A percentile compares a stretch with the other conserved stretches of the same genome.
These are phyloP conservation scores for Phytophthora lateralis DNA, from an alignment of 352 stramenopile species.

Conservation along the genomic window DNA sequence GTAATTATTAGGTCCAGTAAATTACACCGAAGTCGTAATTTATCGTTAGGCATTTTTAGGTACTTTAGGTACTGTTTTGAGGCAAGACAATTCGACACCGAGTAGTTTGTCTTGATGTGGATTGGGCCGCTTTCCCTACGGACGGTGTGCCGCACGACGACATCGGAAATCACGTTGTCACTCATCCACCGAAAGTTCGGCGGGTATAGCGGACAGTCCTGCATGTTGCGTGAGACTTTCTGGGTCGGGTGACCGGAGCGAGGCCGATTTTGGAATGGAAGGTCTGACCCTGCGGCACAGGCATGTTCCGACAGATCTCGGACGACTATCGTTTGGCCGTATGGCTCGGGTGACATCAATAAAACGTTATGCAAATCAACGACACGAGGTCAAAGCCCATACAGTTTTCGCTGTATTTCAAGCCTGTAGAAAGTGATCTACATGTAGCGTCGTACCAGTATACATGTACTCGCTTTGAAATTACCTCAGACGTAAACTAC, in stretches of 20 bases:
- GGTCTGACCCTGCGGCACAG: too few relatives aligned
- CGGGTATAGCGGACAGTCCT: background rate
- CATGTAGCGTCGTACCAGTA: too few relatives aligned
- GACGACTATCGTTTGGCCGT: background rate
- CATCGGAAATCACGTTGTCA: background rate
- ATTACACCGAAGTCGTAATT: too few relatives aligned
- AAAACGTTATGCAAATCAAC: background rate
- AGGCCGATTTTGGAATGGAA: background rate
- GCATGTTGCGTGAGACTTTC: background rate
- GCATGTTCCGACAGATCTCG: background rate
- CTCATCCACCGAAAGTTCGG: background rate
- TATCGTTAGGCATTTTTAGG: too few relatives aligned
- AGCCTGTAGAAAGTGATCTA: too few relatives aligned
- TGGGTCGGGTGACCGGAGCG: background rate
- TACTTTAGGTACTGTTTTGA: too few relatives aligned
- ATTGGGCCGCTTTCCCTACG: background rate
- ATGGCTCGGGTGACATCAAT: background rate
- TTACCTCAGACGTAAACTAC: too few relatives aligned
- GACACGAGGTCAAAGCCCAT: too few relatives aligned
- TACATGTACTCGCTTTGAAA: too few relatives aligned
- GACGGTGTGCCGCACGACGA: background rate
- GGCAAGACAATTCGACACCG: too few relatives aligned
- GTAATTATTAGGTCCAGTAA: too few relatives aligned
- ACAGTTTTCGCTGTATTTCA: too few relatives aligned
- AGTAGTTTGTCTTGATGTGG: background rate